Base-by-base conservation (phyloP, 768 basidiomycete genomes). In the Mycena crocata region DNA sequence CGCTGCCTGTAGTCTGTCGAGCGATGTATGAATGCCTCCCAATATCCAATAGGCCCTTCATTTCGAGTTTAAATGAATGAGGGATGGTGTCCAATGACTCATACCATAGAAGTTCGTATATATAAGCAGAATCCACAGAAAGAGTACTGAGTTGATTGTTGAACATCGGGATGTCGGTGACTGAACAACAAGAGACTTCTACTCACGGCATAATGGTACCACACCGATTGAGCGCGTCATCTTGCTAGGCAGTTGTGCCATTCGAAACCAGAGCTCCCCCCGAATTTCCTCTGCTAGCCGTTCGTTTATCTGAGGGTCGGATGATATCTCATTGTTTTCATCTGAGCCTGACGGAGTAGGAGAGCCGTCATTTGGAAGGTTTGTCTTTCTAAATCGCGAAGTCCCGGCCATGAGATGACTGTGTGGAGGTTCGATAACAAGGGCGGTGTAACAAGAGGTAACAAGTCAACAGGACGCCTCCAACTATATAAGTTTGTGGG, bases 21-120 rank as follows among this genome's bases (percentile, higher is more conserved):
- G 39, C 49, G 49, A 6, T 13, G 28, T 40, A 64, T 45, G 48
- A 64, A 64, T 17, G 49, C 56, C 23, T 50, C 55, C 63, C 63
- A 64, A 48, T 52, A 64, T 2, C 63, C 63, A 23, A 64, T 56
- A 19, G 56, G 49, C 21, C 63, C 63, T 64, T 23, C 12, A n/a
- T 32, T 2, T 2, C 37, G 21, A 57, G 37, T 7, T 17, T 35
- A 35, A 2, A 42, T 23, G 19, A 31, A 40, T 30, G 2, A 21
- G 26, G 15, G 5, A 17, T 6, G 45, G 37, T 26, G 40, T 32
- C 21, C 10, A 31, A 19, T n/a, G 28, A n/a, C 7, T 26, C 40
- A 26, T 30, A 64, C 63, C 63, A 14, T 64, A 64, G 24, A 52
- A 49, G 21, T 58, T 64, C 9, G 55, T 57, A 30, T 64, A 64